These are phyloP conservation scores for Trypethelium eluteriae DNA, from an alignment of 495 filamentous ascomycete species.

Conservation along the genomic window DNA sequence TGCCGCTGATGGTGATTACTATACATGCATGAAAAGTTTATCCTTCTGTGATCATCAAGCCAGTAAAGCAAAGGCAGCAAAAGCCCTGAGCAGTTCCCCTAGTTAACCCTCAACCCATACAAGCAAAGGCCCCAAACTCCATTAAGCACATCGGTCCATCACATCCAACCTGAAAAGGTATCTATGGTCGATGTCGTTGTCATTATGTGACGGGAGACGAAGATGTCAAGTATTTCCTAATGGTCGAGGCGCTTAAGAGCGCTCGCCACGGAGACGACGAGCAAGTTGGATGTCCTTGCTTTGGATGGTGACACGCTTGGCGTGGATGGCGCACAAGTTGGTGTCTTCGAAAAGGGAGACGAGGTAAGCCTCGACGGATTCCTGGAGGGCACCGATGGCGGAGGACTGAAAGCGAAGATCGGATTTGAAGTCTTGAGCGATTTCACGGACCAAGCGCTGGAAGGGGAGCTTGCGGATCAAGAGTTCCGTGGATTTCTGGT, in stretches of 20 bases:
- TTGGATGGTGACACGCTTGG: constrained; percentile 73
- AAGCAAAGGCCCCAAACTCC: constrained; percentile 18
- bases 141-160: constrained; percentile 21
- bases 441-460: constrained; percentile 99
- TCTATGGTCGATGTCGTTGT: constrained; percentile 21
- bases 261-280: constrained; percentile 32
- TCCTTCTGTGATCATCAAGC: constrained; percentile 19
- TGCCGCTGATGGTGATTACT: constrained; percentile 27
- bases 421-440: constrained; percentile 99
- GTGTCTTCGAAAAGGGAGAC: constrained; percentile 99
- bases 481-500: constrained; percentile 99
- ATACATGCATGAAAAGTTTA: constrained; percentile 22
- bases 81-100: constrained; percentile 14
- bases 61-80: constrained; percentile 11
- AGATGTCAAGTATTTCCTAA: constrained; percentile 14
- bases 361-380: constrained; percentile 99
- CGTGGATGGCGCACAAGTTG: constrained; percentile 99
- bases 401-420: constrained; percentile 99
- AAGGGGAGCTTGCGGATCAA: constrained; percentile 99
- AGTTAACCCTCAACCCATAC: constrained; percentile 17
- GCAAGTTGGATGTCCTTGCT: constrained; percentile 34
- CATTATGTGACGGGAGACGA: constrained; percentile 17
- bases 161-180: constrained; percentile 19
- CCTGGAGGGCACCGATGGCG: constrained; percentile 98
- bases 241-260: constrained; percentile 24